Conservation (phyloP, 257 asterid genomes). For the Solanum ossicruentum region DNA sequence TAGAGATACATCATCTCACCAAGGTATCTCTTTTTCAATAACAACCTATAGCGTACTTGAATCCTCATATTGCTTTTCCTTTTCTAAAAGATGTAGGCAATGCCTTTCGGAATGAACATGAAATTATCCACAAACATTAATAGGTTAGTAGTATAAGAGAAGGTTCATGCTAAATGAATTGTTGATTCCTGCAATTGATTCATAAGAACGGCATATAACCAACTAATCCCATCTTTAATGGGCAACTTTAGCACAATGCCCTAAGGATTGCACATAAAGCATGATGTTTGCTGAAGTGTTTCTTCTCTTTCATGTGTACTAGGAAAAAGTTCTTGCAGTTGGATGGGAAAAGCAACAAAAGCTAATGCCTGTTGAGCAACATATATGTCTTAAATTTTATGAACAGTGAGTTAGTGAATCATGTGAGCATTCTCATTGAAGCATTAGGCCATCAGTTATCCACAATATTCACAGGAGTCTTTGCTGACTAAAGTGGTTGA, state of each 20-base stretch:
- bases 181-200: neutral
- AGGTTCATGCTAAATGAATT: neutral
- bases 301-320: neutral
- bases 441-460: neutral
- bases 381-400: neutral
- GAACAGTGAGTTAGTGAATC: neutral
- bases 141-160: neutral
- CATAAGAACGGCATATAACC: neutral
- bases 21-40: neutral
- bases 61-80: neutral
- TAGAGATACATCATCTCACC: neutral
- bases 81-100: neutral
- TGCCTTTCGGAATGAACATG: neutral
- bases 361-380: neutral
- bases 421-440: neutral
- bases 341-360: neutral
- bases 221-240: neutral
- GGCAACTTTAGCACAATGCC: neutral
- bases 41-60: neutral
- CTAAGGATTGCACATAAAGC: neutral
- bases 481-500: neutral
- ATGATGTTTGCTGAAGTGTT: neutral
- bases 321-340: neutral
- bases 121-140: neutral
- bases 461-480: neutral